Evolutionary conservation across 345 rosid genomes (phyloP), one percentile per base, ranked within the genome.

Genomic region (Populus ilicifolia): DNA sequence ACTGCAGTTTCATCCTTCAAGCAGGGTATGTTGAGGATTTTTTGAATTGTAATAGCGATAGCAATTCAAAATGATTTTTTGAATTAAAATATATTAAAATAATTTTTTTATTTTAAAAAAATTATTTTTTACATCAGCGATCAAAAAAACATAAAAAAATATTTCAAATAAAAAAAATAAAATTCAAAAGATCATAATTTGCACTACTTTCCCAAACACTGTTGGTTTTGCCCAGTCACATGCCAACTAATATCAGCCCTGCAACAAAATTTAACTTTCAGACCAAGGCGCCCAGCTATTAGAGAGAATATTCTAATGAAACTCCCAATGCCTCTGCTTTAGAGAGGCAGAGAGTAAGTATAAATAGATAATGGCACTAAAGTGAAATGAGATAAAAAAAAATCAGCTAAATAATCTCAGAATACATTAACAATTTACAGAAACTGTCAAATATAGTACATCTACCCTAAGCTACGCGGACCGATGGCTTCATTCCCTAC

Each of bases 401-500:
- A 77, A 78, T 73, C 25, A 78, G 73, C 83, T 67, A 64, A 80
- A 76, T n/a, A 77, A 69, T 79, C 76, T 48, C 63, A 76, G 62
- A 83, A 71, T 35, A 72, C 73, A 74, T 73, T 38, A 46, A 68
- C 10, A 71, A 79, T 87, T 83, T 87, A 85, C 88, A 85, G 59
- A 59, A 73, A 74, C 65, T 70, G 74, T 74, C 71, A 77, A 71
- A 86, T 77, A 83, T 79, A 69, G 62, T 79, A 83, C 78, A 79
- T 76, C 72, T 84, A 78, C 48, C 72, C 85, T 83, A 83, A 48
- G 72, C 86, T 83, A 84, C 83, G 75, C 86, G 89, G 89, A 87
- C 89, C 89, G 66, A 79, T 79, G 82, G 89, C 89, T 87, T 87
- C 89, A 87, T 85, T 83, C 89, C 89, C 89, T 27, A 75, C 74